Conservation (phyloP, 495 filamentous ascomycete genomes). For the Neurospora terricola region DNA sequence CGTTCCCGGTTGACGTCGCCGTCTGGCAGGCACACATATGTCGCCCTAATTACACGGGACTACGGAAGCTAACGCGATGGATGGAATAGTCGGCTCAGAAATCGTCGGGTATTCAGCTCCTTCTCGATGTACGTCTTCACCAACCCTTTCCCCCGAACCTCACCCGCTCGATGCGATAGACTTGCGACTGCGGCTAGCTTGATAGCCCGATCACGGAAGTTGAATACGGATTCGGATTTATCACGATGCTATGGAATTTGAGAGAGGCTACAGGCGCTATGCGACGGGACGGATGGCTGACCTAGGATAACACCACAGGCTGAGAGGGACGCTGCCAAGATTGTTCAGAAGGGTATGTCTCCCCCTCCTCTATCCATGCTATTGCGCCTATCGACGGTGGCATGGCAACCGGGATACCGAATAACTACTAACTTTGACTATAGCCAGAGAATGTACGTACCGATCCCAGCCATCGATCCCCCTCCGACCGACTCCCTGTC, state of each 20-base stretch:
- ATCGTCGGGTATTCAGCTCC: constrained; percentile 93
- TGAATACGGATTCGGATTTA: too few relatives aligned
- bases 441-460: constrained; percentile 35
- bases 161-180: neutral
- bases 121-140: constrained; percentile 77
- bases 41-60: too few relatives aligned
- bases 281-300: neutral
- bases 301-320: constrained; percentile 44
- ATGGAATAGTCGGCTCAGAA: constrained; percentile 81
- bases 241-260: too few relatives aligned
- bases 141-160: neutral
- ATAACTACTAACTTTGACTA: neutral
- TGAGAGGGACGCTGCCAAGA: constrained; percentile 97
- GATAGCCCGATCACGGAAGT: too few relatives aligned
- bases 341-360: constrained; percentile 78
- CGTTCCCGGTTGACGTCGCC: neutral
- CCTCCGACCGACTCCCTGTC: neutral
- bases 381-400: too few relatives aligned
- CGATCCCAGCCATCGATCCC: neutral
- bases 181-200: too few relatives aligned
- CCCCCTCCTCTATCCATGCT: too few relatives aligned
- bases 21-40: neutral
- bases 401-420: too few relatives aligned
- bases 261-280: too few relatives aligned
- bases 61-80: neutral